Evolutionary conservation across 257 asterid genomes (phyloP), one percentile per base, ranked within the genome.

Genomic region (Knoxia roxburghii): DNA sequence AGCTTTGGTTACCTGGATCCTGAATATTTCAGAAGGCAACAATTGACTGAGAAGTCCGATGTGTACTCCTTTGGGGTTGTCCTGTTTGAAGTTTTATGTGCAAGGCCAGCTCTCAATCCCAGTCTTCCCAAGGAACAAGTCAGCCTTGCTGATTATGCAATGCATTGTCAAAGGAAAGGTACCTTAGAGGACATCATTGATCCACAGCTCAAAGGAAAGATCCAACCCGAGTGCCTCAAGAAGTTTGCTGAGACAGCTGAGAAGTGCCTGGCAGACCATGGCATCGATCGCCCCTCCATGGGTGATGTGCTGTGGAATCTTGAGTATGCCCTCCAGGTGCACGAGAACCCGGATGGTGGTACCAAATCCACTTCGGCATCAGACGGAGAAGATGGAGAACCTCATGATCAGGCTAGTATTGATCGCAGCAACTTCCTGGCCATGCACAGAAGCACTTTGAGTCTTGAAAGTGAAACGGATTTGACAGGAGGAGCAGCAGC

Each of bases 51-150:
- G 56, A 91, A 91, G 64, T 88, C 96, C 0, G 97, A 91, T 37
- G 96, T 91, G 0, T 91, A 91, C 74, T 88, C 96, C 11, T 91
- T 89, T 35, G 98, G 98, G 14, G 98, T 91, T 0, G 98, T 91
- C n/a, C 84, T 91, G 1, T 89, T 87, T 23, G 98, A 91, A 70
- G 96, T 82, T 0, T 48, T 91, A 1, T 85, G 96, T 51, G 95
- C 95, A 2, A 69, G 98, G 51, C 89, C 95, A 1, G 95, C 90
- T 0, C 63, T 91, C 0, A 89, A 89, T 58, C 84, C 96, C 0
- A 89, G 78, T 74, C 83, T 91, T 1, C 88, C 96, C 0, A 88
- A 89, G 50, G 98, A 91, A 50, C 96, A 91, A 78, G 96, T 91
- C 35, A 86, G 95, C 33, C 73, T 91, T n/a, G 96, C 89, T 0